Evolutionary conservation across 495 filamentous ascomycete species (phyloP), one percentile per base, ranked within the genome.

Genomic region (Penicillium arizonense): DNA sequence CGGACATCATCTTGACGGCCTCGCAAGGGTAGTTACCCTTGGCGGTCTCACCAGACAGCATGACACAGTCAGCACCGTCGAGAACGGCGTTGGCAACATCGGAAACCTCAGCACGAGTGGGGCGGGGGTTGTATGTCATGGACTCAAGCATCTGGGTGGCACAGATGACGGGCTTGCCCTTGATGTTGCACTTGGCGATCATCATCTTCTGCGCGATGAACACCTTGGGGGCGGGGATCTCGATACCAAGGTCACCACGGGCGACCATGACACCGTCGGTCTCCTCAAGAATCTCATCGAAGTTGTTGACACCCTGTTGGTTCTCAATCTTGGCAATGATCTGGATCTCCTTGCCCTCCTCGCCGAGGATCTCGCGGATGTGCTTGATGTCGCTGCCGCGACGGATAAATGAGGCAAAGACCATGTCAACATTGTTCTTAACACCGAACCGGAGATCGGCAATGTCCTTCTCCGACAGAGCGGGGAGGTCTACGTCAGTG

Each of bases 251-350:
- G 64, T 98, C 94, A 76, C 94, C 94, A 82, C 94, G 94, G 62
- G 94, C 94, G 66, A 98, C 94, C 94, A 98, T 98, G 70, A 98
- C 91, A 81, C 95, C 94, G 71, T 98, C 94, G 18, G 94, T 97
- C 79, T 91, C 89, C 68, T 86, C 82, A 37, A 98, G 84, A 64
- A 98, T 97, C 77, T 96, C 94, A 56, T 91, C 87, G 70, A 98
- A 97, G 83, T 98, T 98, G 87, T 97, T 97, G 54, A 90, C 85
- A 70, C 94, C 94, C 75, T 98, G 94, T 73, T 96, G 89, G 79
- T 98, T 98, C 81, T 98, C 94, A 61, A 98, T 96, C 85, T 98
- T 98, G 79, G 94, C 91, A 72, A 98, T 96, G 73, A 98, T 97
- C 82, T 98, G 95, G 64, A 98, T 97, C 61, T 95, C 88, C 71